Conservation (phyloP, 495 filamentous ascomycete species). For the Achaetomiella virescens region DNA sequence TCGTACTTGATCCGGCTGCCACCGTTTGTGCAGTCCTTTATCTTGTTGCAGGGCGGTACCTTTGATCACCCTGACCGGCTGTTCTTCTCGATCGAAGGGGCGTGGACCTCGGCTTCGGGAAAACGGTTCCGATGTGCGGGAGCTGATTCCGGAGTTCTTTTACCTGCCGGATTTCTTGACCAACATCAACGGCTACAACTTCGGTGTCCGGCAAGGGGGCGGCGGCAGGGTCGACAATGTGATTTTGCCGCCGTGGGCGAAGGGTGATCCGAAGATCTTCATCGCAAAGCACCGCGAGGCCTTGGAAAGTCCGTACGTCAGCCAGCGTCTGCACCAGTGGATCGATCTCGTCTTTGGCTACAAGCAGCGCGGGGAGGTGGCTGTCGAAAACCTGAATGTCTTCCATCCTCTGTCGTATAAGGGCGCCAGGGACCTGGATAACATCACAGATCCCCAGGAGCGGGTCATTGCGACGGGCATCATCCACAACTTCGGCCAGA, state of each 20-base stretch:
- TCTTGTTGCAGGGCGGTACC: conserved; percentile 92
- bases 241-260: conserved; percentile 87
- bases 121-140: conserved; percentile 89
- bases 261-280: conserved; percentile 93
- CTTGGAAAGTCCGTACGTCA: conserved; percentile 90
- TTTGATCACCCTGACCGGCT: conserved; percentile 95
- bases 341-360: conserved; percentile 93
- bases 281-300: conserved; percentile 91
- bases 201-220: conserved; percentile 75
- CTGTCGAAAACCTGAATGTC: conserved; percentile 85
- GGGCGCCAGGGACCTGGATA: conserved; percentile 86
- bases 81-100: conserved; percentile 87
- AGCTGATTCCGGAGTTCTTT: conserved; percentile 94
- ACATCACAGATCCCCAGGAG: conserved; percentile 81
- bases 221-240: conserved; percentile 78
- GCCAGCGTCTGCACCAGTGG: conserved; percentile 84
- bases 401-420: conserved; percentile 95
- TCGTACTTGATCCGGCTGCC: conserved; percentile 93
- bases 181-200: conserved; percentile 90
- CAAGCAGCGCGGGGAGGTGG: conserved; percentile 92
- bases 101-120: conserved; percentile 89
- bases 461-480: conserved; percentile 82
- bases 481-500: conserved; percentile 98
- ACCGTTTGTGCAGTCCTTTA: conserved; percentile 91
- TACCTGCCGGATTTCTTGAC: conserved; percentile 89